A percentile compares a stretch with the other conserved stretches of the same genome.
Evolutionary conservation across 768 basidiomycete genomes (phyloP).

Genomic region (Leccinum variicolor): DNA sequence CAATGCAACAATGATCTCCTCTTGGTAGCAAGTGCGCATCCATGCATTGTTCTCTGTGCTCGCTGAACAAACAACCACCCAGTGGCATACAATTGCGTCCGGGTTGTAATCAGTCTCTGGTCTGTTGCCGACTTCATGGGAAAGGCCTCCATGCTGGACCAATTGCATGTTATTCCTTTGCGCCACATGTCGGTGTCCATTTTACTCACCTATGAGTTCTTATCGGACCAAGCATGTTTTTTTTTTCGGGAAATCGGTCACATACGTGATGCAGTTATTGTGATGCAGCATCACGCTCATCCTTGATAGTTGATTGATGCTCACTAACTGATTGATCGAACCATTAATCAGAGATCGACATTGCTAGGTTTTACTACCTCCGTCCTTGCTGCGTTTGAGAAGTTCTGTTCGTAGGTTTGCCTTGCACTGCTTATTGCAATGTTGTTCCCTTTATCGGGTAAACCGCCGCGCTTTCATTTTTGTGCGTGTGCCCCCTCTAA

Average conservation of each 20-base stretch:
- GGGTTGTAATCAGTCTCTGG: slow-evolving; percentile 36
- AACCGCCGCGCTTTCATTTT: neutral
- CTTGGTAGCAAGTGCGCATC: slow-evolving; percentile 41
- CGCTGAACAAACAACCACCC: neutral
- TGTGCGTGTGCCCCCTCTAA: too few species aligned
- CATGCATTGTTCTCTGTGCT: neutral
- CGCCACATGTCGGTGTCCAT: slow-evolving; percentile 36
- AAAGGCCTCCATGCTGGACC: slow-evolving; percentile 14
- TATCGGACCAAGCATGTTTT: neutral
- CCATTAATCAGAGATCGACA: slow-evolving; percentile 4
- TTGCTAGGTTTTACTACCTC: slow-evolving; percentile 7
- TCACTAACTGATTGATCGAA: neutral
- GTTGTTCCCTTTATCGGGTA: neutral
- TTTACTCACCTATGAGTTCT: neutral
- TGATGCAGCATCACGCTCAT: slow-evolving; percentile 53
- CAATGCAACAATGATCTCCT: neutral
- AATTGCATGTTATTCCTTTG: too few species aligned
- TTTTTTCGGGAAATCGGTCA: slow-evolving; percentile 37
- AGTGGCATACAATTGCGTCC: slow-evolving; percentile 16
- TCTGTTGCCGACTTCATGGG: slow-evolving; percentile 41
- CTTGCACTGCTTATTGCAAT: neutral
- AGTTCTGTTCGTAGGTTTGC: slow-evolving; percentile 2
- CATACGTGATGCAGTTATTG: slow-evolving; percentile 46
- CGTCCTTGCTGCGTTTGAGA: slow-evolving; percentile 15
- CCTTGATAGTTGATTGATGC: slow-evolving; percentile 40